Evolutionary conservation across 345 rosid species (phyloP).

Genomic region (Eucalyptus sp.): DNA sequence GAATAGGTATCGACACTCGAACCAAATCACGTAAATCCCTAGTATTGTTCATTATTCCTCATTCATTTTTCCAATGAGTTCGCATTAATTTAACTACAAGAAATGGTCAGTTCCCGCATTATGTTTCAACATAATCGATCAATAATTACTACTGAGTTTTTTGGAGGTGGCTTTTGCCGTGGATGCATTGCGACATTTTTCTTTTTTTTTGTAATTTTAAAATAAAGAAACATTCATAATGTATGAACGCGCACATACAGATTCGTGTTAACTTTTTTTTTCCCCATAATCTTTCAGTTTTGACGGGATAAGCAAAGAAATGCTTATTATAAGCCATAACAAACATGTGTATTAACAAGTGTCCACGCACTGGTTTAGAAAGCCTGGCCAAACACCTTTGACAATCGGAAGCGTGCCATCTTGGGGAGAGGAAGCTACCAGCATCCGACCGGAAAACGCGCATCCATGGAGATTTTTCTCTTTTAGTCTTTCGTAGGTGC

Average conservation of each 20-base stretch:
- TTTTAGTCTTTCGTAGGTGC: background rate
- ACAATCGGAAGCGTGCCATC: background rate
- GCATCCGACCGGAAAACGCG: background rate
- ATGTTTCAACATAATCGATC: background rate
- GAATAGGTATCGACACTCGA: accelerated
- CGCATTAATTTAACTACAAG: background rate
- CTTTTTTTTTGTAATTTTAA: background rate
- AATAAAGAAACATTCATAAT: background rate
- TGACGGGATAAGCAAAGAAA: background rate
- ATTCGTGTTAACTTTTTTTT: background rate
- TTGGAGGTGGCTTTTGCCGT: background rate
- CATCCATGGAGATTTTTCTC: background rate
- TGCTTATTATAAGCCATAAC: background rate
- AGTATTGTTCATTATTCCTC: background rate
- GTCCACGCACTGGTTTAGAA: background rate
- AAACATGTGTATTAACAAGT: background rate
- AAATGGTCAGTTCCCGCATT: background rate
- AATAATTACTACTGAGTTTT: background rate
- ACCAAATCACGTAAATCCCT: too few relatives aligned
- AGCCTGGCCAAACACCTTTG: background rate
- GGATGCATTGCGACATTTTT: background rate
- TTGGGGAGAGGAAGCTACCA: background rate
- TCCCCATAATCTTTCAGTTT: background rate
- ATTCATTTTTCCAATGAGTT: background rate
- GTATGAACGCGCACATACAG: background rate